Evolutionary conservation across 108 stramenopile genomes (phyloP).

Genomic region (Fistulifera pelliculosa): DNA sequence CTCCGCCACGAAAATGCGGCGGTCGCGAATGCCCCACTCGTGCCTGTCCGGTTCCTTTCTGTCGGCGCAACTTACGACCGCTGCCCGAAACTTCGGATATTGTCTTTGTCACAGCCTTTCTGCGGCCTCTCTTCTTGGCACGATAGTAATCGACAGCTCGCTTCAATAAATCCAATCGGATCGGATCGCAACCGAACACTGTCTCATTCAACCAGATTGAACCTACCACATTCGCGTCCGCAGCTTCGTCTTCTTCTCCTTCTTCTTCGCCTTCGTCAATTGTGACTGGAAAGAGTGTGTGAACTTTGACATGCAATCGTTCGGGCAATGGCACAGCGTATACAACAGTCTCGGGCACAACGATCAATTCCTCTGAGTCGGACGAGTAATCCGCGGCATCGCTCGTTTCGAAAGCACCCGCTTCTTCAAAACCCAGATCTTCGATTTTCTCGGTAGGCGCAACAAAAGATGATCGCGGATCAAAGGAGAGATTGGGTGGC

Average conservation of each 20-base stretch:
- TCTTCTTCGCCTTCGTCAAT: slow-evolving; percentile 11
- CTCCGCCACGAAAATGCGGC: slow-evolving; percentile 89
- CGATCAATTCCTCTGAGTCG: slow-evolving; percentile 21
- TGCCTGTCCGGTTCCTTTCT: slow-evolving; percentile 83
- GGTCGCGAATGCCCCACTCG: slow-evolving; percentile 82
- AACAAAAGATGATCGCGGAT: slow-evolving; percentile 1
- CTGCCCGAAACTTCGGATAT: slow-evolving; percentile 66
- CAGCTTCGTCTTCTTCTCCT: too few relatives aligned
- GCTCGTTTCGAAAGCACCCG: not conserved
- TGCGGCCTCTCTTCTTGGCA: slow-evolving; percentile 67
- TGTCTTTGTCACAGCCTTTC: slow-evolving; percentile 81
- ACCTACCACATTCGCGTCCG: slow-evolving; percentile 22
- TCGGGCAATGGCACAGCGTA: slow-evolving; percentile 65
- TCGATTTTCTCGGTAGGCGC: not conserved
- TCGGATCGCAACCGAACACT: slow-evolving; percentile 61
- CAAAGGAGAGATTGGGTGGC: not conserved
- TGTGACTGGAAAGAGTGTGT: slow-evolving; percentile 8
- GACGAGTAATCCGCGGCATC: slow-evolving; percentile 26
- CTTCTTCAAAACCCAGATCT: not conserved
- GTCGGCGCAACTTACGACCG: slow-evolving; percentile 77
- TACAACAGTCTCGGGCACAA: slow-evolving; percentile 17
- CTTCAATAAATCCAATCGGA: slow-evolving; percentile 74
- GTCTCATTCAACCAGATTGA: slow-evolving; percentile 46
- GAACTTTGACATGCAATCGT: slow-evolving; percentile 49
- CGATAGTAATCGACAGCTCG: slow-evolving; percentile 69